Evolutionary conservation across 129 eudicot species (phyloP), one percentile per base, ranked within the genome.

Genomic region (Smallanthus sonchifolius): DNA sequence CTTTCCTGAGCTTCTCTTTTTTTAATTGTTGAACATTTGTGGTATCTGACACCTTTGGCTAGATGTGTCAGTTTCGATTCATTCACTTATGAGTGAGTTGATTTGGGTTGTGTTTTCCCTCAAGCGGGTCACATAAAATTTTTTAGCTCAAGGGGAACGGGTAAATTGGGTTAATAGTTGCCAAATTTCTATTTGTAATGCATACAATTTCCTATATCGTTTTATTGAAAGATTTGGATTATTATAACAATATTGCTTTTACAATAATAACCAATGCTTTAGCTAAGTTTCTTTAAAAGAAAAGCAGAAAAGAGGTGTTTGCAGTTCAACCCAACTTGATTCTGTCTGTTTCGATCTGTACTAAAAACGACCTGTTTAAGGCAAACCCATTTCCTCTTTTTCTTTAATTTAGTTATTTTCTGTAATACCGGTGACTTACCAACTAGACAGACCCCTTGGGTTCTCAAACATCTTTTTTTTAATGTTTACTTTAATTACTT

Each of bases 1-100:
- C 60, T 71, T 55, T 15, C 64, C 32, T 38, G 6, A 63, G 20
- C 65, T 30, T 13, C 42, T 43, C 3, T 8, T 71, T 65, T 40
- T 47, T 68, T 32, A 6, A 8, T 30, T 32, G 45, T 38, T 82
- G 16, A 57, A 44, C 16, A 60, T 4, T 7, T 6, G 10, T 75
- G 70, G 78, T 17, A 40, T 36, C 39, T 73, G 2, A 6, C 32
- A 5, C 16, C 42, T 15, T 48, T 48, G 16, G 74, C 59, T 47
- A 28, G 75, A 67, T 24, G 32, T 40, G 60, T 34, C 24, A 47
- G 6, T 69, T 17, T 34, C 15, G 17, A 19, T 19, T 11, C 30
- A 6, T 19, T 47, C 52, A 69, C 73, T 30, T 69, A 69, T 47
- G 30, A 69, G 35, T 69, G 32, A 39, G 73, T 47, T 17, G 6